These are phyloP conservation scores for Nemania serpens DNA, from an alignment of 2,329 filamentous ascomycete genomes.

Conservation along the genomic window DNA sequence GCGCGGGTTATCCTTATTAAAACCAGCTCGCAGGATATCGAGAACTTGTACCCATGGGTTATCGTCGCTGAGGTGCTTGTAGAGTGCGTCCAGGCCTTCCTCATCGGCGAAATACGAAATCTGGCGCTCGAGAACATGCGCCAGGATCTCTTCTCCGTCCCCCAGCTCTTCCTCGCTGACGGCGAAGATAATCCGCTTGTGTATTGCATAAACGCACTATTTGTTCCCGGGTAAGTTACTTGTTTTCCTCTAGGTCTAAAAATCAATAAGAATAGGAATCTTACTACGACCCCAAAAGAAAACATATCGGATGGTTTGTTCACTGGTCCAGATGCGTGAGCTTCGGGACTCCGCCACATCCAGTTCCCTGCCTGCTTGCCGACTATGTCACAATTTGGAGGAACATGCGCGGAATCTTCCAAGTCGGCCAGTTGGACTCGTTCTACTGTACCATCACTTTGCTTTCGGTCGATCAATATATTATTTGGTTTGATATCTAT, in stretches of 20 bases:
- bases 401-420: slow-evolving; percentile 12
- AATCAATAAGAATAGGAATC: neutral
- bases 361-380: slow-evolving; percentile 13
- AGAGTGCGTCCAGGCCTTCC: slow-evolving; percentile 12
- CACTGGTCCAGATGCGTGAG: slow-evolving; percentile 12
- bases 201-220: slow-evolving; percentile 15
- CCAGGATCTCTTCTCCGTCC: slow-evolving; percentile 10
- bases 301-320: slow-evolving; percentile 17
- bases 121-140: slow-evolving; percentile 14
- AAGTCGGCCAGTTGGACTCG: slow-evolving; percentile 12
- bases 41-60: slow-evolving; percentile 12
- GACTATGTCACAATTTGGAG: slow-evolving; percentile 10
- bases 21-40: slow-evolving; percentile 9
- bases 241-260: neutral
- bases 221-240: slow-evolving; percentile 3
- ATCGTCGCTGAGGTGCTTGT: slow-evolving; percentile 8
- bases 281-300: slow-evolving; percentile 15
- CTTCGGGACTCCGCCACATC: slow-evolving; percentile 16
- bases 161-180: slow-evolving; percentile 16
- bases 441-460: slow-evolving; percentile 1
- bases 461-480: slow-evolving; percentile 10
- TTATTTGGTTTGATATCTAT: slow-evolving; percentile 15
- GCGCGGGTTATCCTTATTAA: slow-evolving; percentile 6
- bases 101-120: slow-evolving; percentile 16
- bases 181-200: slow-evolving; percentile 7